These are phyloP conservation scores for Neurospora sublineolata DNA, from an alignment of 495 filamentous ascomycete genomes.

Conservation along the genomic window DNA sequence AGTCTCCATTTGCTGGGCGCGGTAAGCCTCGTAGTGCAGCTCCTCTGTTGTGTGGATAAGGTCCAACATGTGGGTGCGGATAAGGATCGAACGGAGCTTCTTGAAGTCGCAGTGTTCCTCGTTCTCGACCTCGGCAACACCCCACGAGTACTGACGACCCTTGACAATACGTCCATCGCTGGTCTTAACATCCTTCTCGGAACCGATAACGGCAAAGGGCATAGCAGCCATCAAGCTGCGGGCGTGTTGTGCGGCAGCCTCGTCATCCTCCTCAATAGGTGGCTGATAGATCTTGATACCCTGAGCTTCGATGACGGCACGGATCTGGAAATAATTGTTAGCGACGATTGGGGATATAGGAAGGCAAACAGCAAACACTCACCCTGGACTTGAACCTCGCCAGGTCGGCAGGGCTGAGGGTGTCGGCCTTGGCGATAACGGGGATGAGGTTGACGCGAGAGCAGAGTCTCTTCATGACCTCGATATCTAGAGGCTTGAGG, in stretches of 20 bases:
- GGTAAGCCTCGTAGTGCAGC: slow-evolving; percentile 97
- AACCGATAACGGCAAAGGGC: slow-evolving; percentile 98
- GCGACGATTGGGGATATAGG: background rate
- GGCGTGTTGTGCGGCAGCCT: slow-evolving; percentile 86
- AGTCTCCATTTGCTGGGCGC: slow-evolving; percentile 98
- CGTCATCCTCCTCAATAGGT: slow-evolving; percentile 94
- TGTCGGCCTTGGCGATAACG: slow-evolving; percentile 96
- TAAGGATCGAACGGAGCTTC: slow-evolving; percentile 96
- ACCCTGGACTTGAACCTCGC: slow-evolving; percentile 90
- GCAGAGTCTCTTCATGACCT: slow-evolving; percentile 98
- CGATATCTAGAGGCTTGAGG: slow-evolving; percentile 95
- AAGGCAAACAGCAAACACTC: slow-evolving; percentile 15
- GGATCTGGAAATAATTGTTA: slow-evolving; percentile 48
- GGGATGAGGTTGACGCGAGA: slow-evolving; percentile 96
- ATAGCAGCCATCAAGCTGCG: slow-evolving; percentile 89
- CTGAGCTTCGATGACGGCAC: slow-evolving; percentile 90
- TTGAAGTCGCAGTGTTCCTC: slow-evolving; percentile 99
- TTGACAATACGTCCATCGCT: slow-evolving; percentile 91
- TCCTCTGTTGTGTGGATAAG: slow-evolving; percentile 99
- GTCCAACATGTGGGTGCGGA: slow-evolving; percentile 99
- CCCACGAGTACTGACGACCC: slow-evolving; percentile 97
- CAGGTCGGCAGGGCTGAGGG: slow-evolving; percentile 82
- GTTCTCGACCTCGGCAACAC: slow-evolving; percentile 98
- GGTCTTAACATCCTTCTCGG: slow-evolving; percentile 97
- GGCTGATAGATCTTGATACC: slow-evolving; percentile 99